phyloP scores from a whole-genome alignment of 805 yeast species.

The Starmerella gropengiesseri region DNA sequence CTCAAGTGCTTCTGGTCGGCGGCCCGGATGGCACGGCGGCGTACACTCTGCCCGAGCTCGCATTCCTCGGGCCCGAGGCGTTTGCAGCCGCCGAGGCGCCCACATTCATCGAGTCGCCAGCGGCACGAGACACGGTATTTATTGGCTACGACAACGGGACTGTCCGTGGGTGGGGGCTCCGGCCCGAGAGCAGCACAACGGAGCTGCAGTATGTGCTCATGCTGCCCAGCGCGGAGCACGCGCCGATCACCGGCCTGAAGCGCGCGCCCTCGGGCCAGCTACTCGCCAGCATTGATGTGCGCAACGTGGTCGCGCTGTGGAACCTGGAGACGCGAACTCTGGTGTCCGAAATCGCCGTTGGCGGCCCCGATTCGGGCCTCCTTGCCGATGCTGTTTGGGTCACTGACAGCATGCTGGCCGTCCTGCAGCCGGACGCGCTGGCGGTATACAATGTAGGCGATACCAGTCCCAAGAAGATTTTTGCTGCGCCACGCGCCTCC shows the following conservation, averaged over 20 bases:
- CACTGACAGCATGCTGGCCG: conserved; percentile 9
- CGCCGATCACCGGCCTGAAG: conserved; percentile 2
- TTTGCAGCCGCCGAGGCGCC: conserved; percentile 5
- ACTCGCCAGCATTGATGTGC: conserved; percentile 5
- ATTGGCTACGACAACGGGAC: conserved; percentile 13
- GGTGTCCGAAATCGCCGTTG: background rate
- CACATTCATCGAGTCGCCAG: conserved; percentile 8
- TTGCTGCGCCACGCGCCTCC: conserved; percentile 33
- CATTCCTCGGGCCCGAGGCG: background rate
- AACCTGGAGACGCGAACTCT: conserved; percentile 7
- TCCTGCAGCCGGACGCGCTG: background rate
- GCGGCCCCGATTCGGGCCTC: background rate
- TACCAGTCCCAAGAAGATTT: background rate
- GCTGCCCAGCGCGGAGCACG: conserved; percentile 2
- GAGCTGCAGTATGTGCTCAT: conserved; percentile 10
- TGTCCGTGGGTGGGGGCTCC: conserved; percentile 11
- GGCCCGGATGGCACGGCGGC: background rate
- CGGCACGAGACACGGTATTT: background rate
- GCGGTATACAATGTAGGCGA: conserved; percentile 4
- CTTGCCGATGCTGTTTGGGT: conserved; percentile 10
- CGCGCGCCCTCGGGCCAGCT: conserved; percentile 6
- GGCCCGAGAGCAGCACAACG: background rate
- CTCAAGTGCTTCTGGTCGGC: background rate
- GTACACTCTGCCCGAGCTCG: background rate
- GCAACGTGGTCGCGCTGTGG: conserved; percentile 11